Conservation (phyloP, 805 yeast species). For the Pichia gijzeniarum region DNA sequence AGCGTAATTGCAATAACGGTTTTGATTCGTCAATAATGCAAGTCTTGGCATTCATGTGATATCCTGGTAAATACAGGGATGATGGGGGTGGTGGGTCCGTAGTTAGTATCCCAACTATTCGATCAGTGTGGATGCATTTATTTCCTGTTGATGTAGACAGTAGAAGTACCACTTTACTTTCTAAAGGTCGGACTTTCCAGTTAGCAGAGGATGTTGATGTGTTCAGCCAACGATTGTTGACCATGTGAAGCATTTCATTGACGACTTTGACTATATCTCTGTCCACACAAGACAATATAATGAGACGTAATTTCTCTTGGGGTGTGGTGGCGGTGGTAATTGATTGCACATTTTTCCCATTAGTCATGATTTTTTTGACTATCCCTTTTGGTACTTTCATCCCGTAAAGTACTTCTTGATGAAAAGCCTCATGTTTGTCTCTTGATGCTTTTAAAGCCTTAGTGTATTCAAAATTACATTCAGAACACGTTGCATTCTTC, state of each 20-base stretch:
- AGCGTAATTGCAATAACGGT: constrained; percentile 14
- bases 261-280: neutral
- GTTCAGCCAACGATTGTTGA: constrained; percentile 8
- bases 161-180: neutral
- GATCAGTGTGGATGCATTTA: neutral
- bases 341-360: neutral
- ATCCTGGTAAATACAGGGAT: neutral
- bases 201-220: neutral
- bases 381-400: neutral
- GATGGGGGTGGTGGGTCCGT: neutral
- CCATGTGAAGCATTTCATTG: neutral
- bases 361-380: neutral
- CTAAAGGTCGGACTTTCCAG: constrained; percentile 1
- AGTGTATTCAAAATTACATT: neutral
- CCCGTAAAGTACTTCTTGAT: constrained; percentile 1
- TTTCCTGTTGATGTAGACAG: neutral
- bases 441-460: neutral
- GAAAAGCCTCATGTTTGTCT: constrained; percentile 3
- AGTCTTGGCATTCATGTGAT: constrained; percentile 1
- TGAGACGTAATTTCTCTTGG: neutral
- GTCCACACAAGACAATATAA: constrained; percentile 2
- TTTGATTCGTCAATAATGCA: neutral
- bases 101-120: constrained; percentile 5
- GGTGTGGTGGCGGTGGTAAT: neutral
- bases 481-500: neutral